Percentiles rank a stretch among this genome's conserved stretches.
phyloP scores from a whole-genome alignment of 495 filamentous ascomycete species.

The Thozetella sp. region DNA sequence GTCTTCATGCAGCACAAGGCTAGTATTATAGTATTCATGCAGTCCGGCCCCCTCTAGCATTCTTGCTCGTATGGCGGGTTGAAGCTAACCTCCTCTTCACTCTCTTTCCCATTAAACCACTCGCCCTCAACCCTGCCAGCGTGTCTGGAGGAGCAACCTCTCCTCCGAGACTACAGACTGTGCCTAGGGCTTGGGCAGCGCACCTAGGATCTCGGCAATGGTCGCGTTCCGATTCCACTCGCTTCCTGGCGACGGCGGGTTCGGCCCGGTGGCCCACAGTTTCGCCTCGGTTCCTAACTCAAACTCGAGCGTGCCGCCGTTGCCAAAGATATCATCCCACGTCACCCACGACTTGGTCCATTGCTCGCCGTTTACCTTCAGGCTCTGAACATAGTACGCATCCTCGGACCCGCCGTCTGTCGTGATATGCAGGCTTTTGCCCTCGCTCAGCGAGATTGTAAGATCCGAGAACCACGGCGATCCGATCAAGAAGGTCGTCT shows the following conservation, averaged over 20 bases:
- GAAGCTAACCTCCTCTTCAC: no score
- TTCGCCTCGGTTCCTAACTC: constrained; percentile 53
- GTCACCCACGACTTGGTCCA: constrained; percentile 64
- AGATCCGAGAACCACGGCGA: constrained; percentile 65
- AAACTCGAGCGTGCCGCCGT: constrained; percentile 66
- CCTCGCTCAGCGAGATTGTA: constrained; percentile 55
- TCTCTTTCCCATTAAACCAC: no score
- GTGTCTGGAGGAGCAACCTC: neutral
- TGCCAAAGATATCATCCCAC: constrained; percentile 64
- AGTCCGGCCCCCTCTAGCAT: no score
- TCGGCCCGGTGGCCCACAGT: constrained; percentile 57
- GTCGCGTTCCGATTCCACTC: constrained; percentile 6
- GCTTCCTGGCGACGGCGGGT: constrained; percentile 53
- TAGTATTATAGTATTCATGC: no score
- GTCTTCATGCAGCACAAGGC: no score
- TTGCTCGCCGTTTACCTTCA: constrained; percentile 46
- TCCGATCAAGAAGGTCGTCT: constrained; percentile 65
- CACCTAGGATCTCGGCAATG: neutral
- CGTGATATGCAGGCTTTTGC: constrained; percentile 57
- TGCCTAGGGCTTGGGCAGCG: neutral
- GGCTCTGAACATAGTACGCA: constrained; percentile 56
- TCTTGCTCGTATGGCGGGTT: no score
- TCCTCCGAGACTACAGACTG: neutral
- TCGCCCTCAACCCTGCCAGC: neutral
- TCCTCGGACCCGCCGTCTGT: constrained; percentile 47